Evolutionary conservation across 768 basidiomycete species (phyloP).

Genomic region (Omphalotus guepiniiformis): DNA sequence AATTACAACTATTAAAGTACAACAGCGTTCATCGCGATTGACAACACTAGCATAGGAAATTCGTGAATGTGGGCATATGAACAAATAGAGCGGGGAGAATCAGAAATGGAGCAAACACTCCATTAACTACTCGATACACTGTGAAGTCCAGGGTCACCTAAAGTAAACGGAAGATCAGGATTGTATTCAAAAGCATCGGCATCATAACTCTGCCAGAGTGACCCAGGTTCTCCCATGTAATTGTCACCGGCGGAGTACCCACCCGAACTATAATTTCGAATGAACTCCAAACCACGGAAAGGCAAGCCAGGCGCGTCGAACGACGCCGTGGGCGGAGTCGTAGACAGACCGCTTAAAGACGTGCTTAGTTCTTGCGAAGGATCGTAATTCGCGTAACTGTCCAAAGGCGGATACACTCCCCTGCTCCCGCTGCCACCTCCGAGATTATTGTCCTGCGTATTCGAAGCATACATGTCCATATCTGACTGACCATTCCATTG

Average conservation of each 20-base stretch:
- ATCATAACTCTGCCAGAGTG: constrained; percentile 64
- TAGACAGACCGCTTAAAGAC: constrained; percentile 41
- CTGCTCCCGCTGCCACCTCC: neutral
- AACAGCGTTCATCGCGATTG: too few relatives aligned
- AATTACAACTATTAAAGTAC: too few relatives aligned
- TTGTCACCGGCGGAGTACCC: constrained; percentile 49
- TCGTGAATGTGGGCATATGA: too few relatives aligned
- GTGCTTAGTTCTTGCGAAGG: constrained; percentile 33
- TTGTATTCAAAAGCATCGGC: constrained; percentile 70
- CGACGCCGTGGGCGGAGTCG: constrained; percentile 55
- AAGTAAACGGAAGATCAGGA: constrained; percentile 71
- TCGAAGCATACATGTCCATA: constrained; percentile 25
- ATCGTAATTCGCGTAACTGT: constrained; percentile 32
- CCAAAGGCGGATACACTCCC: constrained; percentile 4
- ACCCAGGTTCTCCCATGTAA: constrained; percentile 43
- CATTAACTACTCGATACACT: neutral
- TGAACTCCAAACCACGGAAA: constrained; percentile 79
- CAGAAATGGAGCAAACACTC: neutral
- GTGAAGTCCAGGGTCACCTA: constrained; percentile 40
- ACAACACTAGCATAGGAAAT: too few relatives aligned
- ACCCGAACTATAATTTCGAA: constrained; percentile 69
- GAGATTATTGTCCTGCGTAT: neutral
- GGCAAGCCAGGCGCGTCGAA: constrained; percentile 76
- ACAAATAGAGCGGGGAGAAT: neutral
- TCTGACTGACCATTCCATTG: constrained; percentile 28